These are phyloP conservation scores for Phenoliferia sp. DNA, from an alignment of 1,284 basidiomycete species.

Conservation along the genomic window DNA sequence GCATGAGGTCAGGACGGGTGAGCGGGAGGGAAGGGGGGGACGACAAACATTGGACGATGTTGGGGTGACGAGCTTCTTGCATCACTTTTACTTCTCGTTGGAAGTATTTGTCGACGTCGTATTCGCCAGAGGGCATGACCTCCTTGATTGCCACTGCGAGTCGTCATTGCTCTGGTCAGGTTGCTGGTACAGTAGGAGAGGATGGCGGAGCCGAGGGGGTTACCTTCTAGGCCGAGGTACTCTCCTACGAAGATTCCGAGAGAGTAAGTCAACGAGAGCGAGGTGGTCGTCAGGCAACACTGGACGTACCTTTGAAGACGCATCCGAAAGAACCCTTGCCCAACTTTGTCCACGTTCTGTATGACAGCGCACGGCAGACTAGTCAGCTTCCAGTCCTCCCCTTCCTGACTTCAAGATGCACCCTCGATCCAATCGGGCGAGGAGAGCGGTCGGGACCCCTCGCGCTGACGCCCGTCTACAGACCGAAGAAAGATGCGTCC, in stretches of 20 bases:
- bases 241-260: conserved; percentile 43
- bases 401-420: background rate
- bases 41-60: conserved; percentile 68
- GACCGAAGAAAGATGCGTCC: background rate
- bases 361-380: background rate
- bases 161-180: conserved; percentile 15
- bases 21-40: too few relatives aligned
- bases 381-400: background rate
- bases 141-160: conserved; percentile 31
- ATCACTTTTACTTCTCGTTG: conserved; percentile 95
- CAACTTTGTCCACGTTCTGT: conserved; percentile 44
- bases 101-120: conserved; percentile 80
- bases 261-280: conserved; percentile 38
- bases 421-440: background rate
- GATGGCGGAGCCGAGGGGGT: conserved; percentile 77
- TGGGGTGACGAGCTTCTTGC: conserved; percentile 52
- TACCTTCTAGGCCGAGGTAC: conserved; percentile 89
- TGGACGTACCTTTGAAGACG: conserved; percentile 69
- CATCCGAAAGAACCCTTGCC: conserved; percentile 89
- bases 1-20: too few relatives aligned
- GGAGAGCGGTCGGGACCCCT: background rate
- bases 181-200: conserved; percentile 45
- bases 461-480: background rate
- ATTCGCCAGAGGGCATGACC: conserved; percentile 24
- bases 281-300: conserved; percentile 9